Evolutionary conservation across 164 flowering plant genomes (phyloP), one percentile per base, ranked within the genome.

Genomic region (Santalum album): DNA sequence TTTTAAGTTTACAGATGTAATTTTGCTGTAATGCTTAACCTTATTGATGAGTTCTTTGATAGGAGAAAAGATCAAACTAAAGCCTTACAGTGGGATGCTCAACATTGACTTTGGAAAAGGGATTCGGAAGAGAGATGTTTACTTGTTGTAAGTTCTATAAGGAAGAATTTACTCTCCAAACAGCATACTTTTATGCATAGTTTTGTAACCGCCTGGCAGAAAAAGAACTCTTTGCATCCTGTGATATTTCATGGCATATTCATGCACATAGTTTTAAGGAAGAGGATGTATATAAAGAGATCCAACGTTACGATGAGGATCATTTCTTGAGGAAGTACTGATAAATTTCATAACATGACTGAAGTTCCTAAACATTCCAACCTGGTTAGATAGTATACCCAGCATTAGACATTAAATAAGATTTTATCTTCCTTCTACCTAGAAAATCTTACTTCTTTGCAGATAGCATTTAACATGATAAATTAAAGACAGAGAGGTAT

Each of bases 61-160:
- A 92, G 98, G 99, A 64, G 78, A 84, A 70, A 68, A 62, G 65
- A 46, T 86, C 65, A 82, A 82, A 69, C 53, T 92, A 63, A 83
- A 75, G 80, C 96, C 99, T 45, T 92, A 83, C 57, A 84, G 80
- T 69, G 90, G 94, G 68, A 78, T 81, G 82, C 84, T 84, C 71
- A 86, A 69, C 65, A 72, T 92, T 63, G 96, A 92, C 70, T 92
- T 92, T 66, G 99, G 99, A 60, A 76, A 70, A 64, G 96, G 96
- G 57, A 78, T 92, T 53, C 81, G 94, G 62, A 92, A 83, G 64
- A 76, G 69, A 73, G 89, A 92, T 61, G 96, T 87, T 39, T 89
- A 75, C 77, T 75, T 92, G 53, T 62, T 92, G 99, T 92, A 83
- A 89, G 99, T 83, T 71, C 50, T 51, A 25, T 40, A 9, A 15